phyloP scores from a whole-genome alignment of 2,329 filamentous ascomycete genomes.

The Ascochyta pisi region DNA sequence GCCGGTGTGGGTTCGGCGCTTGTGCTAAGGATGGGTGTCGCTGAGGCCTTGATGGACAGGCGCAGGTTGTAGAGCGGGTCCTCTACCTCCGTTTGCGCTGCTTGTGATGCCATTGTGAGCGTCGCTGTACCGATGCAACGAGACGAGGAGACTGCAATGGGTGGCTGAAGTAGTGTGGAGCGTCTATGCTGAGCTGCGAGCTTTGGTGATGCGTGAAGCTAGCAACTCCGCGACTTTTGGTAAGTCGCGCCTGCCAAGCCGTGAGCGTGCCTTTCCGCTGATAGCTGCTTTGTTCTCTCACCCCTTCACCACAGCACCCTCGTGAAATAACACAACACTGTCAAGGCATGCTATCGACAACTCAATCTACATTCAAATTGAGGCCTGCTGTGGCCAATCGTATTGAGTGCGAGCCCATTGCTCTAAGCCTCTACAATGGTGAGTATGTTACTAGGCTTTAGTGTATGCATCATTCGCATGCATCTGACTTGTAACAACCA shows the following conservation, averaged over 20 bases:
- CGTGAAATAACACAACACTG: neutral
- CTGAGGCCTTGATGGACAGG: slow-evolving; percentile 76
- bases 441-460: too few relatives aligned
- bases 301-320: neutral
- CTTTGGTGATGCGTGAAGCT: slow-evolving; percentile 11
- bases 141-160: neutral
- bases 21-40: slow-evolving; percentile 75
- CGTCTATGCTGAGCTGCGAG: neutral
- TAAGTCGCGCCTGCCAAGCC: slow-evolving; percentile 20
- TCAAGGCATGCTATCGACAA: too few relatives aligned
- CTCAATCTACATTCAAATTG: too few relatives aligned
- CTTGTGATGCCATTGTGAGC: slow-evolving; percentile 13
- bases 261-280: slow-evolving; percentile 2
- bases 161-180: neutral
- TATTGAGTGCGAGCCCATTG: too few relatives aligned
- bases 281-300: slow-evolving; percentile 1
- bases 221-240: slow-evolving; percentile 10
- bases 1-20: slow-evolving; percentile 69
- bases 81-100: slow-evolving; percentile 42
- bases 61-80: slow-evolving; percentile 87
- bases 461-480: too few relatives aligned
- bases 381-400: too few relatives aligned
- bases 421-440: too few relatives aligned
- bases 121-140: neutral
- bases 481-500: too few relatives aligned